Evolutionary conservation across 495 filamentous ascomycete species (phyloP).

Genomic region (Bombardia bombarda): DNA sequence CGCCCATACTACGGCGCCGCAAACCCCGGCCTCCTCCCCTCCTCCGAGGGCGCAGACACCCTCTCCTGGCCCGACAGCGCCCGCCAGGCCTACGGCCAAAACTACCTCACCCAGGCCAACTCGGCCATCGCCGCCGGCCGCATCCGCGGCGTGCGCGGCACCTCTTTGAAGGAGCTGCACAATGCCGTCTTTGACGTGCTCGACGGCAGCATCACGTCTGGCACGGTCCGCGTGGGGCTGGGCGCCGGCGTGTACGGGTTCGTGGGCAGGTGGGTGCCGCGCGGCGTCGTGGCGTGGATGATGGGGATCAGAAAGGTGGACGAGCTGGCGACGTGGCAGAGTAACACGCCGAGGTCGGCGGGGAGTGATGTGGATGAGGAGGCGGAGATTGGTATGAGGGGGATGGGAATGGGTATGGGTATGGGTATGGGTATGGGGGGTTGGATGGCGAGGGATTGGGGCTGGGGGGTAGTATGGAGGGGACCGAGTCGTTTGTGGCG

Average conservation of each 20-base stretch:
- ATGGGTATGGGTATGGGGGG: no score
- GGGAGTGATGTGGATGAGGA: slow-evolving; percentile 6
- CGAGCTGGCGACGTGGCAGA: slow-evolving; percentile 33
- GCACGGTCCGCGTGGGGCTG: slow-evolving; percentile 65
- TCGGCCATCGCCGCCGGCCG: slow-evolving; percentile 36
- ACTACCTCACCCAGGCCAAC: slow-evolving; percentile 44
- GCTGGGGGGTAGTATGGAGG: neutral
- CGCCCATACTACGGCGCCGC: neutral
- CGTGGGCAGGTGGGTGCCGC: slow-evolving; percentile 77
- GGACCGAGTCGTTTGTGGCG: slow-evolving; percentile 18
- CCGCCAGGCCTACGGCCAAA: slow-evolving; percentile 45
- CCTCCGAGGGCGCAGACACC: slow-evolving; percentile 49
- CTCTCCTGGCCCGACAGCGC: slow-evolving; percentile 55
- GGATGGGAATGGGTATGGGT: no score
- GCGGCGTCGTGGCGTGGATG: slow-evolving; percentile 78
- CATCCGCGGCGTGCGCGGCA: slow-evolving; percentile 49
- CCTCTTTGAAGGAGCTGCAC: slow-evolving; percentile 65
- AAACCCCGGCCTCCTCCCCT: slow-evolving; percentile 14
- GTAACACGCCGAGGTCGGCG: slow-evolving; percentile 18
- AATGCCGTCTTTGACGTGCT: slow-evolving; percentile 84
- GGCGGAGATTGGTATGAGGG: no score
- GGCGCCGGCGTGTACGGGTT: slow-evolving; percentile 78
- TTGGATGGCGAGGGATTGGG: slow-evolving; percentile 17
- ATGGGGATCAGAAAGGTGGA: slow-evolving; percentile 59
- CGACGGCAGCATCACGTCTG: slow-evolving; percentile 34